These are phyloP conservation scores for Jacaranda copaia DNA, from an alignment of 257 asterid species.

Conservation along the genomic window DNA sequence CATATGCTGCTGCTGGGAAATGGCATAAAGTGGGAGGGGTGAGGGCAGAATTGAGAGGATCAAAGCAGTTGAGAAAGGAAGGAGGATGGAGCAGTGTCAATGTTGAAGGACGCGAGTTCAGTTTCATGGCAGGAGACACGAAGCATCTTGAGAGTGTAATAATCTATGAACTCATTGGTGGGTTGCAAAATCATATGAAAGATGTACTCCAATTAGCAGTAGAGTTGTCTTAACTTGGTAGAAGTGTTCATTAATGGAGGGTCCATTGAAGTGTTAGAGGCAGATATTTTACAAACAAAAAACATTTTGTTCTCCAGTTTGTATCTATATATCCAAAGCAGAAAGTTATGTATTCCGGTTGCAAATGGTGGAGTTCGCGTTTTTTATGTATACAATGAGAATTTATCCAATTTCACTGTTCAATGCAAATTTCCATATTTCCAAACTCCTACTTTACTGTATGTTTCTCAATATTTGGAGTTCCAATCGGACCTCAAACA, in stretches of 20 bases:
- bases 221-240: slow-evolving; percentile 15
- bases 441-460: no score
- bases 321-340: background rate
- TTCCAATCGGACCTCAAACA: no score
- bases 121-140: slow-evolving; percentile 52
- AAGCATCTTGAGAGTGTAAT: slow-evolving; percentile 30
- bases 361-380: no score
- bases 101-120: slow-evolving; percentile 41
- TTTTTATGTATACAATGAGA: no score
- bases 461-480: no score
- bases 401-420: no score
- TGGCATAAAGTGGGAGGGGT: slow-evolving; percentile 48
- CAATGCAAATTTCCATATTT: no score
- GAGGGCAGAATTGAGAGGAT: slow-evolving; percentile 45
- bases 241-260: background rate
- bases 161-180: slow-evolving; percentile 39
- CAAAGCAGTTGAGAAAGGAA: slow-evolving; percentile 43
- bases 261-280: background rate
- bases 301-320: background rate
- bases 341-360: background rate
- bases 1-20: slow-evolving; percentile 46
- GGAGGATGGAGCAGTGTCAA: slow-evolving; percentile 61
- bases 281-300: background rate
- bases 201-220: slow-evolving; percentile 15
- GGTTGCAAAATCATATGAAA: slow-evolving; percentile 43